Base-by-base conservation (phyloP, 352 stramenopile species). In the Plasmopara muralis region DNA sequence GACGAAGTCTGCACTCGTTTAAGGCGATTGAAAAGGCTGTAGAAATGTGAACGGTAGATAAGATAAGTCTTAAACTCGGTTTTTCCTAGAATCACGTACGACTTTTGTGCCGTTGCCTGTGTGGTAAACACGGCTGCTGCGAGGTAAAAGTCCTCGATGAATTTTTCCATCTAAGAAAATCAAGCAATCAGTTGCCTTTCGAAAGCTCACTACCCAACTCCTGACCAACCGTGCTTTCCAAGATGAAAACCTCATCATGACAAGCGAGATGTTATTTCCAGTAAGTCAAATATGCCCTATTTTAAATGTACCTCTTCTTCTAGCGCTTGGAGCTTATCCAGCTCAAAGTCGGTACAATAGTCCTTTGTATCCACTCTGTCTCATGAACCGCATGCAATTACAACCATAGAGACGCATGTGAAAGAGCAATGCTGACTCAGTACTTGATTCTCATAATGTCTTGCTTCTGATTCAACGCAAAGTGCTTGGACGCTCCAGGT, bases 81-180 rank as follows among this genome's bases (percentile, higher is more conserved):
- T 35, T 35, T 8, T 35, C 5, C 4, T 35, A 4, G 2, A 25
- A 25, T 4, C 9, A 62, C 73, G 46, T 64, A 84, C 76, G 35
- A 31, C 52, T 66, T 70, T 28, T 87, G 77, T 0, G 68, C 50
- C 7, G 58, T 43, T 0, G 55, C 53, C 33, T 85, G 74, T 1
- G 68, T 53, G 7, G 66, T 61, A 47, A 84, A 84, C 29, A 53
- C 69, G 4, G 77, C 71, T 0, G 77, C 68, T 4, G 70, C 68
- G 4, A 83, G 57, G 57, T 85, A 83, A 43, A 87, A 83, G 14
- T 87, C 74, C 29, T 74, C 50, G 6, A 87, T 62, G 18, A 87
- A 83, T 42, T 70, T 68, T 14, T 81, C 50, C 53, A 87, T 71
- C 74, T 87, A 20, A 20, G 44, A 28, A 28, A 46, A n/a, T 62